Percentiles rank a stretch among this genome's conserved stretches.
These are phyloP conservation scores for Cenococcum geophilum DNA, from an alignment of 495 filamentous ascomycete species.

Conservation along the genomic window DNA sequence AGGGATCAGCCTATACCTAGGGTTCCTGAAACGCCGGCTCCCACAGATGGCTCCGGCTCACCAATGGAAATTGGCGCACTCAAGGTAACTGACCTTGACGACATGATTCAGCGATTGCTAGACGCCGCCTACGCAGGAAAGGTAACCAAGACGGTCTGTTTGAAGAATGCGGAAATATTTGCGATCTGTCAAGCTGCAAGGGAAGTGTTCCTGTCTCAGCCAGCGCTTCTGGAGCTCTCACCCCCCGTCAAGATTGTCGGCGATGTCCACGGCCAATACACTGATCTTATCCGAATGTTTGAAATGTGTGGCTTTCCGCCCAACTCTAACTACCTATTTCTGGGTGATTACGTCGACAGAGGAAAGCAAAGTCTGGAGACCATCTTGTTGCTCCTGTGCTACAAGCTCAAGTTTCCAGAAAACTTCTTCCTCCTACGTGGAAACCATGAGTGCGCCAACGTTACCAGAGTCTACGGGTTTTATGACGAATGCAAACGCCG, in stretches of 20 bases:
- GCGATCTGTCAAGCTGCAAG: constrained; percentile 83
- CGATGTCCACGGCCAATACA: constrained; percentile 97
- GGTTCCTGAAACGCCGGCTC: constrained; percentile 16
- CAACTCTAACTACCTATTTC: constrained; percentile 86
- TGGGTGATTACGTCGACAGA: constrained; percentile 96
- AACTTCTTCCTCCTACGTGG: constrained; percentile 98
- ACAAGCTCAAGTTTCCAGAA: constrained; percentile 97
- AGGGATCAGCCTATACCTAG: constrained; percentile 44
- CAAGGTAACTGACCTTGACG: constrained; percentile 88
- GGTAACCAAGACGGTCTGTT: constrained; percentile 90
- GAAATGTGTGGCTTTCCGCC: constrained; percentile 99
- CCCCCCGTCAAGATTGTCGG: constrained; percentile 99
- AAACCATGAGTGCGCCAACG: constrained; percentile 98
- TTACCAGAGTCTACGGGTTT: constrained; percentile 96
- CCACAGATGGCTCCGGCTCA: constrained; percentile 33
- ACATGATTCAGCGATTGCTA: constrained; percentile 90
- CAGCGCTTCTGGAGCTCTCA: constrained; percentile 82
- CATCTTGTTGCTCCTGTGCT: constrained; percentile 90
- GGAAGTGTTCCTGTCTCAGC: constrained; percentile 86
- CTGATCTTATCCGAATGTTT: constrained; percentile 93
- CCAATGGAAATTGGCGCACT: constrained; percentile 66
- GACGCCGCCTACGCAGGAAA: constrained; percentile 95
- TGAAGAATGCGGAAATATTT: constrained; percentile 95
- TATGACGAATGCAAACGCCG: constrained; percentile 98
- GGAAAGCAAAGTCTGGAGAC: constrained; percentile 98